Percentiles rank a stretch among this genome's conserved stretches.
Conservation (phyloP, 345 rosid species). For the Ceriops tagal region DNA sequence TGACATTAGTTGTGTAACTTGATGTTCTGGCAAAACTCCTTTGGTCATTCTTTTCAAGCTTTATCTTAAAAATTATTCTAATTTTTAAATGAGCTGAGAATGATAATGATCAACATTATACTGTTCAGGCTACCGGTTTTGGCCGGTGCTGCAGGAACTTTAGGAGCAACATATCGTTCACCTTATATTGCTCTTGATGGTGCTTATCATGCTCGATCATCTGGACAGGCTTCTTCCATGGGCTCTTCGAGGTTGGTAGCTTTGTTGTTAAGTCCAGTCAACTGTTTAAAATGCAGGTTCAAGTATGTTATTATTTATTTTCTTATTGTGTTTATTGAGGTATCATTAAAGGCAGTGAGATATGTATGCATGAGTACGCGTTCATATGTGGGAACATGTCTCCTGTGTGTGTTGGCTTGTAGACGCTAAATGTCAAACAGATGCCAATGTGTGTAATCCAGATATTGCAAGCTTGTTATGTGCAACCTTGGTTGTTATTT, state of each 20-base stretch:
- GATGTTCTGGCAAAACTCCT: neutral
- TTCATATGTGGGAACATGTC: too few relatives aligned
- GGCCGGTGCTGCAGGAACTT: constrained; percentile 73
- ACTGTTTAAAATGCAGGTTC: neutral
- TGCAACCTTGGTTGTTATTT: too few relatives aligned
- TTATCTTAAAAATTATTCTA: neutral
- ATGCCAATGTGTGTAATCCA: too few relatives aligned
- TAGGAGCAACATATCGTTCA: constrained; percentile 67
- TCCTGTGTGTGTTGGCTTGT: too few relatives aligned
- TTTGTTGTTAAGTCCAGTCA: neutral
- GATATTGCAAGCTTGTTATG: too few relatives aligned
- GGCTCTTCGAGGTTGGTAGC: constrained; percentile 57
- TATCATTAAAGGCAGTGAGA: too few relatives aligned
- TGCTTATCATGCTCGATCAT: constrained; percentile 54
- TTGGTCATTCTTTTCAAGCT: neutral
- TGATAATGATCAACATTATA: constrained; percentile 8
- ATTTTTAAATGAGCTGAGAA: neutral
- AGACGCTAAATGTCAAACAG: too few relatives aligned
- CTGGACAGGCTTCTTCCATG: constrained; percentile 50
- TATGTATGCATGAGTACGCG: too few relatives aligned
- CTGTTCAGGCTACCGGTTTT: constrained; percentile 80
- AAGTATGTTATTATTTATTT: neutral
- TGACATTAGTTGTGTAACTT: neutral
- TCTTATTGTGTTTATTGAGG: neutral
- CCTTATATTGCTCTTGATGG: constrained; percentile 71